Base-by-base conservation (phyloP, 176 grass and related monocot species). In the Microstegium vimineum region DNA sequence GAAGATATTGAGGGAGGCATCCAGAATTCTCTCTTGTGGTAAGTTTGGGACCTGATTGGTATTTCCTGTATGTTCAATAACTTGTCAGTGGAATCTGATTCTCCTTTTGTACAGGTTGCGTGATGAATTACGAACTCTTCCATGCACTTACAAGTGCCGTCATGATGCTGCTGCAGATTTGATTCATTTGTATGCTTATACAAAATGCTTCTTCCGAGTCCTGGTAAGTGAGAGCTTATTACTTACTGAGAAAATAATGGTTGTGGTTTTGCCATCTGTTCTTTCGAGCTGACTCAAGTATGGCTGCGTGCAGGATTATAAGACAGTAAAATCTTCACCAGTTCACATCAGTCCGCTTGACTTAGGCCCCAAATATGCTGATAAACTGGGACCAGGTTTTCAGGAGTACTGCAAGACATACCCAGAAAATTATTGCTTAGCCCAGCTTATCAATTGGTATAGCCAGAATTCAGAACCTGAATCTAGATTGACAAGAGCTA, bases 101-200 rank as follows among this genome's bases (percentile, higher is more conserved):
- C 74, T 67, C 10, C 16, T 81, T 63, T 61, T 60, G 37, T 85
- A 46, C 64, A 99, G 96, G 96, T 85, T 99, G 77, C 92, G 96
- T 76, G 96, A 99, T 77, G 96, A 99, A 77, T 74, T 99, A 66
- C 76, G 96, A 67, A 83, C 46, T 85, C 90, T 95, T 83, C 73
- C 88, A 42, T 95, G 96, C 83, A 89, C 87, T 69, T 90, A 95
- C 69, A 99, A 99, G 77, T 99, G 93, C 45, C 93, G 96, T 61
- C 96, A 99, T 80, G 96, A 99, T 81, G 96, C 89, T 70, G 96
- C 93, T 69, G 96, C 96, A 66, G 96, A 99, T 82, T 89, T 99
- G 85, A 90, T 99, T 88, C 96, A 99, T 74, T 83, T 99, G 79
- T 99, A 99, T 85, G 96, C 96, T 74, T 95, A 99, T 75, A 99